phyloP scores from a whole-genome alignment of 2,329 filamentous ascomycete species.

The Ophiosphaerella korrae region DNA sequence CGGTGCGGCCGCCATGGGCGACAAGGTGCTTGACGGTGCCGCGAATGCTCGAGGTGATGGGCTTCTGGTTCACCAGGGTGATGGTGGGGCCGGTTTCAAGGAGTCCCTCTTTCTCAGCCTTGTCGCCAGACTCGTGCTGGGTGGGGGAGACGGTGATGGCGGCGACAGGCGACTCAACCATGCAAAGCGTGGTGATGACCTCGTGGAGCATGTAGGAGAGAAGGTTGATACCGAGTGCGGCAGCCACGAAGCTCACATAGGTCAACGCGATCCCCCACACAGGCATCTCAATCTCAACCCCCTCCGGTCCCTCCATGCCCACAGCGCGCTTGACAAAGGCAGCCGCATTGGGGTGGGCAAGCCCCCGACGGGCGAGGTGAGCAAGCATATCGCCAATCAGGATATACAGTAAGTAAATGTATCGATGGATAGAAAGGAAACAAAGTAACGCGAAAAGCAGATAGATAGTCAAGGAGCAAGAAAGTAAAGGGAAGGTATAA shows the following conservation, averaged over 20 bases:
- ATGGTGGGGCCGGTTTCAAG: conserved; percentile 48
- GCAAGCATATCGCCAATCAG: conserved; percentile 25
- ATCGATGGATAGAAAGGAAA: not conserved
- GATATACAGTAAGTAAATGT: too few relatives aligned
- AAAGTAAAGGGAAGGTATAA: conserved; percentile 7
- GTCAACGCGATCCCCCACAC: conserved; percentile 36
- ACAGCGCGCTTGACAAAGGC: conserved; percentile 36
- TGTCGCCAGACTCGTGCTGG: conserved; percentile 48
- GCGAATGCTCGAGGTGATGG: conserved; percentile 66
- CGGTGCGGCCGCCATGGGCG: conserved; percentile 65
- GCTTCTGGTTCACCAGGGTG: conserved; percentile 57
- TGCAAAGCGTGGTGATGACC: conserved; percentile 65
- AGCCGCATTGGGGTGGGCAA: conserved; percentile 31
- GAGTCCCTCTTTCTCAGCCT: conserved; percentile 48
- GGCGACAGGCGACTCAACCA: conserved; percentile 65
- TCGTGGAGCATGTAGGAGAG: conserved; percentile 63
- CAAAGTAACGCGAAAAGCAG: not conserved
- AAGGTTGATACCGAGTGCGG: conserved; percentile 51
- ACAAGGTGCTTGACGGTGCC: conserved; percentile 65
- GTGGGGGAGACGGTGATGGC: conserved; percentile 56
- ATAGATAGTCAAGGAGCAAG: conserved; percentile 5
- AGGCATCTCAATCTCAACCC: conserved; percentile 32
- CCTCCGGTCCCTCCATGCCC: conserved; percentile 4
- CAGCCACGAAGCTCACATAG: conserved; percentile 43
- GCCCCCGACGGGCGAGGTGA: conserved; percentile 38